A percentile compares a stretch with the other conserved stretches of the same genome.
Conservation (phyloP, 202 grass and related monocot species). For the Schoenoplectus tabernaemontani region DNA sequence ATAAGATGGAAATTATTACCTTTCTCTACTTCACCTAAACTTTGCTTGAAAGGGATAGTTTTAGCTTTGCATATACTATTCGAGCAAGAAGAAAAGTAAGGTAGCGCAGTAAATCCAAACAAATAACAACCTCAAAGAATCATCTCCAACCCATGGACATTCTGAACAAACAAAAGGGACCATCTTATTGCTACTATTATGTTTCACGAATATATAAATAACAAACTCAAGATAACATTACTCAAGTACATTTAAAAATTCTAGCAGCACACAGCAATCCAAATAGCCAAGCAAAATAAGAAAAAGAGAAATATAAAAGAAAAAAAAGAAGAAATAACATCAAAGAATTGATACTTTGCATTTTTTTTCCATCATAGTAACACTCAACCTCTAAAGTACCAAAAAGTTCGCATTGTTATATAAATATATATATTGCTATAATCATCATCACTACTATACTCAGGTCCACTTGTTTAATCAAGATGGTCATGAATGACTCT, state of each 20-base stretch:
- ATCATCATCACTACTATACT: conserved; percentile 24
- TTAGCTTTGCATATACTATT: not conserved
- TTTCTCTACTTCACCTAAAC: not conserved
- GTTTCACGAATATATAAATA: conserved; percentile 7
- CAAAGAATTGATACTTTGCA: conserved; percentile 19
- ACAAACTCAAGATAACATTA: conserved; percentile 2
- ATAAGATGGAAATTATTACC: not conserved
- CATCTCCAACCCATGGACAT: not conserved
- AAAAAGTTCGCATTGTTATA: conserved; percentile 13
- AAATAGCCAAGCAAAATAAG: conserved; percentile 8
- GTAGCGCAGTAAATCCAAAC: not conserved
- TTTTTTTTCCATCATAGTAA: conserved; percentile 19
- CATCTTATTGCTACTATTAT: conserved; percentile 14
- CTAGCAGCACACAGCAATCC: conserved; percentile 7
- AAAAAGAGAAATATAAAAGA: not conserved
- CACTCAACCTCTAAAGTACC: conserved; percentile 7
- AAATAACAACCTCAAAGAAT: not conserved
- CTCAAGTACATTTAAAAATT: conserved; percentile 14
- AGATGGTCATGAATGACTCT: conserved; percentile 17
- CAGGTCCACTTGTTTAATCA: conserved; percentile 6
- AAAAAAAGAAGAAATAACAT: not conserved
- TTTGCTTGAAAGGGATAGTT: not conserved
- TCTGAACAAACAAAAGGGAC: not conserved
- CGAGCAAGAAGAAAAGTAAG: not conserved
- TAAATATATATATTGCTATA: conserved; percentile 22